Evolutionary conservation across 257 asterid genomes (phyloP).

Genomic region (Knoxia roxburghii): DNA sequence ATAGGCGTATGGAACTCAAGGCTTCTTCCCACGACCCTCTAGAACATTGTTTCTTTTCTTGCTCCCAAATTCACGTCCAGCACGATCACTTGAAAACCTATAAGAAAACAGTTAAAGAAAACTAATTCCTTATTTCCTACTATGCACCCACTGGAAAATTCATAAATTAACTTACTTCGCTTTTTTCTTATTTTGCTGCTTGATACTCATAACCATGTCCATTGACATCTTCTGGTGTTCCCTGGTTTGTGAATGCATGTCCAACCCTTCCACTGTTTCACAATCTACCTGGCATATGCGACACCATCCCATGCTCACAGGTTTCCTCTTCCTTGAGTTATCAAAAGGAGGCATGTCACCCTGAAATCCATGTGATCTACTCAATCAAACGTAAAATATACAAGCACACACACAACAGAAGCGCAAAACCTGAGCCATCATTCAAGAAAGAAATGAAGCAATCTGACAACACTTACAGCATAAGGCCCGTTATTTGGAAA

Average conservation of each 20-base stretch:
- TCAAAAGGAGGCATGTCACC: conserved; percentile 53
- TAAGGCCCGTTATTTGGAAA: conserved; percentile 37
- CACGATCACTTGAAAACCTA: conserved; percentile 50
- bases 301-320: conserved; percentile 76
- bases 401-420: neutral
- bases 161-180: conserved; percentile 36
- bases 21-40: conserved; percentile 55
- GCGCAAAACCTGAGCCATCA: neutral
- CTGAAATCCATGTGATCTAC: conserved; percentile 28
- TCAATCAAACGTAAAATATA: neutral
- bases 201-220: conserved; percentile 70
- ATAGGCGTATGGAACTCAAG: conserved; percentile 25
- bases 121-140: conserved; percentile 16
- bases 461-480: conserved; percentile 38
- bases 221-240: conserved; percentile 89
- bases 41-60: conserved; percentile 46
- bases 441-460: conserved; percentile 9
- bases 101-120: conserved; percentile 19
- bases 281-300: conserved; percentile 79
- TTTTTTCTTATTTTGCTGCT: conserved; percentile 58
- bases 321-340: conserved; percentile 61
- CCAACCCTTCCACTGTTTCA: conserved; percentile 76
- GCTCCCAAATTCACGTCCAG: conserved; percentile 53
- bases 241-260: conserved; percentile 76
- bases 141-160: neutral